These are phyloP conservation scores for Puccinia horiana DNA, from an alignment of 1,284 basidiomycete species.

Conservation along the genomic window DNA sequence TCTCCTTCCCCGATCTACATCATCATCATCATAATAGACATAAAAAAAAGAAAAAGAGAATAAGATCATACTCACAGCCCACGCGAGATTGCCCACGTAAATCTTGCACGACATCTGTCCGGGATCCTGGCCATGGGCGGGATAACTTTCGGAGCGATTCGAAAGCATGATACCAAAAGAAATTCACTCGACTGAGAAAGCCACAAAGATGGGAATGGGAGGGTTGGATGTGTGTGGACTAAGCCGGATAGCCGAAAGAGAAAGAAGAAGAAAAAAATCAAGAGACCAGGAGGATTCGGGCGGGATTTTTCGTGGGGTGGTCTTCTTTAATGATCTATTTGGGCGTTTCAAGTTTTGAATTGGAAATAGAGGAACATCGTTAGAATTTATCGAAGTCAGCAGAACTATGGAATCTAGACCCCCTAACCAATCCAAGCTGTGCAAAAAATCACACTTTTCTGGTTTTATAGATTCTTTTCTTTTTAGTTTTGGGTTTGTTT, in stretches of 20 bases:
- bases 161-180: background rate
- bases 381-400: background rate
- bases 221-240: background rate
- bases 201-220: background rate
- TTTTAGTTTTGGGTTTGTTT: too few species aligned
- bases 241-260: background rate
- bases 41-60: background rate
- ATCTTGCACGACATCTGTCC: constrained; percentile 37
- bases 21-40: background rate
- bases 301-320: background rate
- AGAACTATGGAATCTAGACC: background rate
- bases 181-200: background rate
- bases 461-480: too few species aligned
- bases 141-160: background rate
- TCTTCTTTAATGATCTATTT: background rate
- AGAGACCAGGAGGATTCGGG: too few species aligned
- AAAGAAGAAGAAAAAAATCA: background rate
- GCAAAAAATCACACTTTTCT: too few species aligned
- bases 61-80: constrained; percentile 28
- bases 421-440: background rate
- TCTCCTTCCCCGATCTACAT: background rate
- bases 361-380: background rate
- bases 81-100: constrained; percentile 46
- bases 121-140: background rate
- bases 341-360: background rate